Evolutionary conservation across 2,329 filamentous ascomycete genomes (phyloP).

Genomic region (Diaporthe sp.): DNA sequence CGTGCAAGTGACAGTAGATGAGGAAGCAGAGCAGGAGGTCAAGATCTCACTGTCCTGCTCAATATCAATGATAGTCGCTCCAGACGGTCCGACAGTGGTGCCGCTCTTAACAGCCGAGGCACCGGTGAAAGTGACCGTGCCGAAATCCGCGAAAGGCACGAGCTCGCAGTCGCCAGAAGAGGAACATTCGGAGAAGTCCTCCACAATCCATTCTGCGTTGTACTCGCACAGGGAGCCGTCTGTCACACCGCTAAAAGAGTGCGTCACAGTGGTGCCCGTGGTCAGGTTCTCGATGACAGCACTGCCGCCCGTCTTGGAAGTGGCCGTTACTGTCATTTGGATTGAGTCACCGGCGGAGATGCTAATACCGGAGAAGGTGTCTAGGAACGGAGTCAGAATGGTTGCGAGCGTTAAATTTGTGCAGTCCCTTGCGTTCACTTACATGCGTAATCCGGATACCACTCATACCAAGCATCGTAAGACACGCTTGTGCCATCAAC

Average conservation of each 20-base stretch:
- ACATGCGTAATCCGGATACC: slow-evolving; percentile 69
- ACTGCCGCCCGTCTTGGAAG: slow-evolving; percentile 57
- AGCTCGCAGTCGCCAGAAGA: slow-evolving; percentile 51
- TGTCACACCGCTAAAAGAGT: slow-evolving; percentile 62
- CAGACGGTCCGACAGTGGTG: slow-evolving; percentile 51
- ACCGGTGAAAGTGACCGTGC: slow-evolving; percentile 59
- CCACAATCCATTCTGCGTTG: slow-evolving; percentile 76
- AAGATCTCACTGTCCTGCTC: slow-evolving; percentile 75
- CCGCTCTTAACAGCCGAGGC: slow-evolving; percentile 48
- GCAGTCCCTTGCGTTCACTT: background rate
- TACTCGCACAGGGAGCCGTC: slow-evolving; percentile 61
- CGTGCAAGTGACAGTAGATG: slow-evolving; percentile 43
- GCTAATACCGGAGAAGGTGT: slow-evolving; percentile 43
- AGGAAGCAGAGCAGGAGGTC: slow-evolving; percentile 44
- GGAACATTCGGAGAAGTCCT: slow-evolving; percentile 60
- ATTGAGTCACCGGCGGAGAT: slow-evolving; percentile 45
- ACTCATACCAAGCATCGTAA: slow-evolving; percentile 73
- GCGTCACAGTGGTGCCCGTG: slow-evolving; percentile 63
- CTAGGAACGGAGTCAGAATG: background rate
- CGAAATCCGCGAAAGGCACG: slow-evolving; percentile 63
- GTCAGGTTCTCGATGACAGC: slow-evolving; percentile 63
- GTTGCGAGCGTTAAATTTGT: background rate
- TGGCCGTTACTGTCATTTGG: slow-evolving; percentile 53
- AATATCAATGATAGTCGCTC: slow-evolving; percentile 76
- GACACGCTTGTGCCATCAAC: slow-evolving; percentile 55